Evolutionary conservation across 164 flowering plant genomes (phyloP), one percentile per base, ranked within the genome.

Genomic region (Cinnamomum micranthum): DNA sequence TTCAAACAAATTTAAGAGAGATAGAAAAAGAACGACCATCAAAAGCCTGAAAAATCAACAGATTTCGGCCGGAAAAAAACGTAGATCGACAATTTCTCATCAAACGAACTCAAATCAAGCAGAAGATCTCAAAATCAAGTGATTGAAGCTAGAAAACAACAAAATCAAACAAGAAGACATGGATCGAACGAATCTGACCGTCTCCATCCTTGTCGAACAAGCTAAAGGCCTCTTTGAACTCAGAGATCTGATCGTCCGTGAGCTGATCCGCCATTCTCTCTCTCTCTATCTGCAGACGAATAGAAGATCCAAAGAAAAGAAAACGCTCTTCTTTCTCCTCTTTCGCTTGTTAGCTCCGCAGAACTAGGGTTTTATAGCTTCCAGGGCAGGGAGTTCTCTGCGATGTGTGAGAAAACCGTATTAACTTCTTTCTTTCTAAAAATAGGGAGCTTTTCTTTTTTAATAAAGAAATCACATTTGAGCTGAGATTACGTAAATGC

Each of bases 171-270:
- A 52, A 55, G 15, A 41, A 60, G 24, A 19, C 28, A 70, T n/a
- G 22, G 6, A 60, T 31, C 14, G 15, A 28, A 72, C 27, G 70
- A 69, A 74, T 74, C 77, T 76, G 51, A 82, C 86, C 86, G 62
- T 83, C 86, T 68, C 86, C 87, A 68, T 85, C 87, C 84, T 85
- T 85, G 83, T 85, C 86, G 79, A 85, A 83, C 41, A 85, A 78
- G 82, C 84, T 85, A 77, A 85, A 85, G 27, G 87, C 87, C 70
- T 83, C 87, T 80, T 85, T 85, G 78, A 85, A 85, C 75, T 85
- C 87, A 31, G 85, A 81, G 84, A 85, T 85, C 85, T 85, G 87
- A 65, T 85, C 87, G 63, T 85, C 85, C 0, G 87, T 85, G 58
- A 85, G 81, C 71, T 83, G 86, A 79, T 83, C 87, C 59, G 84